phyloP scores from a whole-genome alignment of 2,329 filamentous ascomycete genomes.

The Fusarium sp. region DNA sequence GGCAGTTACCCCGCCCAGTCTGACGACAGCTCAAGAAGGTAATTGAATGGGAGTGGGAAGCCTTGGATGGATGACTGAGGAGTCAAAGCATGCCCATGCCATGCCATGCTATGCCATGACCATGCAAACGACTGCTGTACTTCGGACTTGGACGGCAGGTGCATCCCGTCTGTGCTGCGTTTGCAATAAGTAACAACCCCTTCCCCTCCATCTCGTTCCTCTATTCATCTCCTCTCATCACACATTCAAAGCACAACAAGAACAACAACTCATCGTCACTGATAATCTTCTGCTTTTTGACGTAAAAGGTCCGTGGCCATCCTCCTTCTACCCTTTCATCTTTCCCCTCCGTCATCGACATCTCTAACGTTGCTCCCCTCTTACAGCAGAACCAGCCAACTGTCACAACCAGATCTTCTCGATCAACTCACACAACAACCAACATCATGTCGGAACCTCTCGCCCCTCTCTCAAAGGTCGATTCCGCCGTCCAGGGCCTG shows the following conservation, averaged over 20 bases:
- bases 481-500: constrained; percentile 87
- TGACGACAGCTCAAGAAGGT: constrained; percentile 50
- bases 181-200: constrained; percentile 50
- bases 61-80: constrained; percentile 36
- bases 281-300: constrained; percentile 41
- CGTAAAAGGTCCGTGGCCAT: constrained; percentile 35
- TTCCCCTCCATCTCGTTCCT: constrained; percentile 42
- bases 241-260: constrained; percentile 30
- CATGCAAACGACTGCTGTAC: not conserved
- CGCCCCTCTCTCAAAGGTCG: constrained; percentile 83
- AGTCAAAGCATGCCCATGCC: constrained; percentile 18
- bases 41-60: not conserved
- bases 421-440: constrained; percentile 38
- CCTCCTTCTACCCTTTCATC: not conserved
- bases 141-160: constrained; percentile 33
- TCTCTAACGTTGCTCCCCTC: constrained; percentile 15
- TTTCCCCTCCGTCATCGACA: constrained; percentile 4
- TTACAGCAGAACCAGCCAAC: constrained; percentile 28
- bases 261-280: constrained; percentile 31
- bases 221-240: constrained; percentile 42
- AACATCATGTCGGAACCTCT: constrained; percentile 64
- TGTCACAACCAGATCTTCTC: constrained; percentile 32
- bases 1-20: constrained; percentile 56
- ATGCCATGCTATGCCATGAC: not conserved
- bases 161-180: constrained; percentile 18